phyloP scores from a whole-genome alignment of 805 yeast species.

The Saturnispora saitoi region DNA sequence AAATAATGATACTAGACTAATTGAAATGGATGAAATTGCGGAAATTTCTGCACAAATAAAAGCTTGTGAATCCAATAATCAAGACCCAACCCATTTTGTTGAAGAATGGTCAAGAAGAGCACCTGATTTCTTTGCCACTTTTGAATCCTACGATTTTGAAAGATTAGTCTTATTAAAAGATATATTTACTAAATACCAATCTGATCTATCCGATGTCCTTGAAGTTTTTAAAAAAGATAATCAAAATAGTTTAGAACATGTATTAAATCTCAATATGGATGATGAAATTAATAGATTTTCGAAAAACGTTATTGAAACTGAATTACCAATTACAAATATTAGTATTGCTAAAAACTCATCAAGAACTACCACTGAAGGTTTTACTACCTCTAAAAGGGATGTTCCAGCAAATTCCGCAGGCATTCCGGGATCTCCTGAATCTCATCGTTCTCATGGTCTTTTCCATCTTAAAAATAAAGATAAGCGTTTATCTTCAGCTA shows the following conservation, averaged over 20 bases:
- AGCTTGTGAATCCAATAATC: slow-evolving; percentile 14
- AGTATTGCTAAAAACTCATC: slow-evolving; percentile 10
- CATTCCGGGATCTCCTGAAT: slow-evolving; percentile 2
- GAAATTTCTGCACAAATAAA: slow-evolving; percentile 21
- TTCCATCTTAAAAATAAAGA: slow-evolving; percentile 12
- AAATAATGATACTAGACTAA: slow-evolving; percentile 39
- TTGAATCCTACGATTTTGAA: slow-evolving; percentile 61
- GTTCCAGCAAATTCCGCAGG: background rate
- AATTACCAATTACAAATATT: slow-evolving; percentile 22
- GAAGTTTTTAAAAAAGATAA: slow-evolving; percentile 37
- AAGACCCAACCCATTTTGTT: slow-evolving; percentile 35
- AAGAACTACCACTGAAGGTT: slow-evolving; percentile 13
- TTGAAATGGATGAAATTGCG: slow-evolving; percentile 31
- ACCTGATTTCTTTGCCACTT: slow-evolving; percentile 64
- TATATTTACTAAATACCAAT: slow-evolving; percentile 55
- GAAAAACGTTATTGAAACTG: slow-evolving; percentile 24
- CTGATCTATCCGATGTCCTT: slow-evolving; percentile 48
- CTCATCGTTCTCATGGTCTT: slow-evolving; percentile 7
- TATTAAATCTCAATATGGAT: slow-evolving; percentile 54
- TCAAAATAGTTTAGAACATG: slow-evolving; percentile 58
- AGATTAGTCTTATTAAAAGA: slow-evolving; percentile 58
- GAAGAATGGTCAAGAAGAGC: slow-evolving; percentile 71
- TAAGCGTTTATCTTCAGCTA: slow-evolving; percentile 12
- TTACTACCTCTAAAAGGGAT: slow-evolving; percentile 11
- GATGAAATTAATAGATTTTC: slow-evolving; percentile 55